These are phyloP conservation scores for Fusarium sarcochroum DNA, from an alignment of 2,329 filamentous ascomycete species.

Conservation along the genomic window DNA sequence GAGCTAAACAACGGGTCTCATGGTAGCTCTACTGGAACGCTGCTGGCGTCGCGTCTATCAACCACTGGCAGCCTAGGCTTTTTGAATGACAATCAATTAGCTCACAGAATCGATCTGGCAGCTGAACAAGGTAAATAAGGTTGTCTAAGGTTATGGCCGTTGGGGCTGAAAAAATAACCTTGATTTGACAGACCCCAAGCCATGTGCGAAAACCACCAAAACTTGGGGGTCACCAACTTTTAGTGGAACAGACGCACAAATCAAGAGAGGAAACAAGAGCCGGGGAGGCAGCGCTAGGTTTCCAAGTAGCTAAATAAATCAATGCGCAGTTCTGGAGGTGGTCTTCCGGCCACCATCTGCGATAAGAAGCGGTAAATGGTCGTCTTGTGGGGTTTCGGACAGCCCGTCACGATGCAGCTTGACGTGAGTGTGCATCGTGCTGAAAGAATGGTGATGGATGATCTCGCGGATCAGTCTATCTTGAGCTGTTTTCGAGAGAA, in stretches of 20 bases:
- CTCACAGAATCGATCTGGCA: conserved; percentile 33
- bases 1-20: not conserved
- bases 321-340: not conserved
- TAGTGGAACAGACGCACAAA: conserved; percentile 19
- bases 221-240: not conserved
- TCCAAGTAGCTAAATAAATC: too few relatives aligned
- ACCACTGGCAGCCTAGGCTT: conserved; percentile 4
- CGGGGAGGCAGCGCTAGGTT: not conserved
- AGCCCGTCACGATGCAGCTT: conserved; percentile 19
- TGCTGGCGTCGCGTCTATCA: not conserved
- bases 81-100: conserved; percentile 28
- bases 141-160: conserved; percentile 32
- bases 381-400: conserved; percentile 6
- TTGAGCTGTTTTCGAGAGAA: not conserved
- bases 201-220: conserved; percentile 31
- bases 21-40: not conserved
- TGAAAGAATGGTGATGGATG: conserved; percentile 12
- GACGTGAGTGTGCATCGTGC: conserved; percentile 19
- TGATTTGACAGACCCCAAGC: conserved; percentile 31
- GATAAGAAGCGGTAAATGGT: not conserved
- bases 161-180: conserved; percentile 31
- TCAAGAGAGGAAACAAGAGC: conserved; percentile 12
- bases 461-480: conserved; percentile 22
- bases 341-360: not conserved
- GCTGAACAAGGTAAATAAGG: conserved; percentile 20